phyloP scores from a whole-genome alignment of 768 basidiomycete genomes.

The Calvatia gigantea region DNA sequence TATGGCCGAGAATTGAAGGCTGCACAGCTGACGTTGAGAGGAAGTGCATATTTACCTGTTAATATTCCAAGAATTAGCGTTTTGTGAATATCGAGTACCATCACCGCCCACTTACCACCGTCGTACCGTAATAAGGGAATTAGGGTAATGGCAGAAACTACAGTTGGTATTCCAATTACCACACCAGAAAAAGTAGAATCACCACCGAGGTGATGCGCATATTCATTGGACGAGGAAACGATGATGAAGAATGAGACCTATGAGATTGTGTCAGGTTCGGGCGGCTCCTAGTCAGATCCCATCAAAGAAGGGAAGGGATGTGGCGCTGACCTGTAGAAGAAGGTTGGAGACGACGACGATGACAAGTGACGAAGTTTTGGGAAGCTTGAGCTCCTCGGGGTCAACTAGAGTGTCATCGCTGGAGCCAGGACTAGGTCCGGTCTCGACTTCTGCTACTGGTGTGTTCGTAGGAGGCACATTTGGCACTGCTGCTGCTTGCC shows the following conservation, averaged over 20 bases:
- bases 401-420: not conserved
- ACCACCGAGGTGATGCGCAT: conserved; percentile 60
- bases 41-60: conserved; percentile 51
- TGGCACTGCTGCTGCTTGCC: not conserved
- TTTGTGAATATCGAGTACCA: not conserved
- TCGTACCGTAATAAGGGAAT: conserved; percentile 54
- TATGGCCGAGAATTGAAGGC: conserved; percentile 50
- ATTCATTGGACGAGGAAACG: conserved; percentile 62
- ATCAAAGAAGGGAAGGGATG: not conserved
- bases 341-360: conserved; percentile 26
- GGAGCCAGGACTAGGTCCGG: not conserved
- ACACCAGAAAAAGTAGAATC: conserved; percentile 64
- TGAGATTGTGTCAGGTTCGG: not conserved
- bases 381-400: conserved; percentile 25
- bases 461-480: not conserved
- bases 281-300: not conserved
- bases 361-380: conserved; percentile 22
- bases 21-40: conserved; percentile 52
- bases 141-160: conserved; percentile 54
- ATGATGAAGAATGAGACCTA: conserved; percentile 68
- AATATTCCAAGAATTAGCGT: not conserved
- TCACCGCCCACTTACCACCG: conserved; percentile 35
- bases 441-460: not conserved
- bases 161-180: conserved; percentile 63
- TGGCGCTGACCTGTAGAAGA: conserved; percentile 24